Percentiles rank a stretch among this genome's conserved stretches.
Evolutionary conservation across 2,329 filamentous ascomycete species (phyloP).

Genomic region (Exophiala viscosa): DNA sequence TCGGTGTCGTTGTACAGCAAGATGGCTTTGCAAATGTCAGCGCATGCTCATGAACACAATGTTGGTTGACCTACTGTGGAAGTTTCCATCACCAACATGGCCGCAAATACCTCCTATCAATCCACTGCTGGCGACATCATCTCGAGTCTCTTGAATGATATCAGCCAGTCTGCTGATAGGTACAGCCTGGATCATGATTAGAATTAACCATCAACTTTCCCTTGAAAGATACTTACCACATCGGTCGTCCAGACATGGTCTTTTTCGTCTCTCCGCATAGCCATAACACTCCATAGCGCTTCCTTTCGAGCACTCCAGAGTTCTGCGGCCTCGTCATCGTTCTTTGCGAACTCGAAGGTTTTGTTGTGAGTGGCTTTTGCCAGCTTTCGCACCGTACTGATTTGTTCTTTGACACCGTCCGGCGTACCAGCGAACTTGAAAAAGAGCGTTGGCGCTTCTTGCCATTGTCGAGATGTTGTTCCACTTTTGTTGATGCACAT

Average conservation of each 20-base stretch:
- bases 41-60: neutral
- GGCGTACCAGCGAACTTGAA: constrained; percentile 71
- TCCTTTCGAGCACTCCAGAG: constrained; percentile 74
- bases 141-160: constrained; percentile 68
- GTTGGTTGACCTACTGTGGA: constrained; percentile 54
- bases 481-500: constrained; percentile 58
- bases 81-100: constrained; percentile 72
- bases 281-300: constrained; percentile 69
- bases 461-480: constrained; percentile 55
- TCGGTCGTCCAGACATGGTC: constrained; percentile 75
- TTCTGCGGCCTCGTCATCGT: constrained; percentile 61
- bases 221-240: constrained; percentile 42
- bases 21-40: constrained; percentile 46
- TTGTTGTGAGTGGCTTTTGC: constrained; percentile 53
- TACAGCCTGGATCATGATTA: constrained; percentile 50
- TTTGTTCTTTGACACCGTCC: constrained; percentile 60
- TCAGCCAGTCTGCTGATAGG: constrained; percentile 68
- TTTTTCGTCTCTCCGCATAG: constrained; percentile 56
- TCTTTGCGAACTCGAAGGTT: constrained; percentile 65
- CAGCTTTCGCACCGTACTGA: constrained; percentile 57
- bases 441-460: constrained; percentile 67
- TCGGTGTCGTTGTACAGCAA: constrained; percentile 59
- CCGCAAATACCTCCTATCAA: constrained; percentile 65
- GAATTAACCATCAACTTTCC: neutral
- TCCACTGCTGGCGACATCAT: constrained; percentile 60